Conservation (phyloP, 805 yeast genomes). For the Wickerhamiella domercqiae region DNA sequence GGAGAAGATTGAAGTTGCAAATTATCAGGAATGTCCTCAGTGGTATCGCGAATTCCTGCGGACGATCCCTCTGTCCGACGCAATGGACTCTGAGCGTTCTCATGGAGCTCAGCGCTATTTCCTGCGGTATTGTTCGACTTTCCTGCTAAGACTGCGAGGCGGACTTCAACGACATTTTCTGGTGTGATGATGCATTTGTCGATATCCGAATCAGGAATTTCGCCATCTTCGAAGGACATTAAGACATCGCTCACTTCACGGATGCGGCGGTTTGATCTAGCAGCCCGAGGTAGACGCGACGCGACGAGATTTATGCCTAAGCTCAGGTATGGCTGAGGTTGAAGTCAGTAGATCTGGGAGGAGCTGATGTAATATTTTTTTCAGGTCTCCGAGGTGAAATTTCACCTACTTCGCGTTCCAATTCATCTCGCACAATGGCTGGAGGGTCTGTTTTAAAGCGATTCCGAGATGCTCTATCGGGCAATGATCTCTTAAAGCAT, state of each 20-base stretch:
- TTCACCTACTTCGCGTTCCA: too few relatives aligned
- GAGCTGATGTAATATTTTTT: constrained; percentile 1
- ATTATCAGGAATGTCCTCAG: too few relatives aligned
- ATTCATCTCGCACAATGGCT: background rate
- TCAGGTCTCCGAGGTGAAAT: background rate
- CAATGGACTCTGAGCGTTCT: too few relatives aligned
- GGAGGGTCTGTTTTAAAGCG: constrained; percentile 18
- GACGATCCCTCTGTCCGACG: too few relatives aligned
- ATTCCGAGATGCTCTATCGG: constrained; percentile 29
- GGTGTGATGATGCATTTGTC: background rate
- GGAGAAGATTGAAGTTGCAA: too few relatives aligned
- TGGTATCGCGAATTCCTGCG: too few relatives aligned
- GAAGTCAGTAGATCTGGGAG: too few relatives aligned
- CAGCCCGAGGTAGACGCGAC: background rate
- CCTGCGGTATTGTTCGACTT: too few relatives aligned
- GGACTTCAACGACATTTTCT: background rate
- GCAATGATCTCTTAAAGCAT: constrained; percentile 34
- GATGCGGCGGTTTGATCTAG: background rate
- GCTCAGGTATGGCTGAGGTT: too few relatives aligned
- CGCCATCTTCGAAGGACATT: constrained; percentile 1
- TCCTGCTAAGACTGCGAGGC: too few relatives aligned
- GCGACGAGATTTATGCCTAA: too few relatives aligned
- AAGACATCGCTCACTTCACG: background rate
- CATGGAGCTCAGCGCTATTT: too few relatives aligned
- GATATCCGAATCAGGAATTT: constrained; percentile 9